Base-by-base conservation (phyloP, 805 yeast species). In the Wickerhamiella spandovensis region DNA sequence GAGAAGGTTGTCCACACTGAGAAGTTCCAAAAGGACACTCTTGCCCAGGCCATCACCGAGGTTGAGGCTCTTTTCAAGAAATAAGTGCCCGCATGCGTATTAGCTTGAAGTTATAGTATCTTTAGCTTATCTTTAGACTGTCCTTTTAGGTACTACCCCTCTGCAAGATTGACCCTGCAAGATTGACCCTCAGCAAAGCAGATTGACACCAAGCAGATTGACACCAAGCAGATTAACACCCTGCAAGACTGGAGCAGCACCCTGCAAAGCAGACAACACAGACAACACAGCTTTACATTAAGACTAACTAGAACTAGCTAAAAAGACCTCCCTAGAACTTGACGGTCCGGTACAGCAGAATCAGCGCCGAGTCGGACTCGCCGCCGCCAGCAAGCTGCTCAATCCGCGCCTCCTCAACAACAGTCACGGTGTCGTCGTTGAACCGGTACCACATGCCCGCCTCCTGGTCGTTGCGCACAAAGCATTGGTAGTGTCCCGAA, bases 401-500 rank as follows among this genome's bases (percentile, higher is more conserved):
- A 53, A 92, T 79, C 62, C 78, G 86, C 48, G 88, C 92, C 61
- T 79, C 83, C 54, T 74, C 78, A n/a, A 89, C 88, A 42, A 73
- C 69, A 7, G 78, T 71, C 17, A 92, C 95, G 63, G 82, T 82
- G 67, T 89, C 95, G 66, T 92, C 99, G 64, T 92, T 88, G 69
- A 86, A 92, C 66, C 81, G 82, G 82, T 85, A 90, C 99, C 99
- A 92, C 55, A 72, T 75, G 46, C 83, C 81, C 30, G 84, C 89
- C 47, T 61, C 65, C 49, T 57, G 54, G 46, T 57, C 77, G 65
- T 89, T 92, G 59, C 77, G 81, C 15, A 84, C 81, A 68, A 85
- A 92, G 25, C 90, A 81, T 68, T 89, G 97, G 67, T 92, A 92
- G 67, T 92, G 99, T 17, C 99, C 99, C 25, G 95, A 83, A 65